Evolutionary conservation across 768 basidiomycete genomes (phyloP), one percentile per base, ranked within the genome.

Genomic region (Russula brevipes): DNA sequence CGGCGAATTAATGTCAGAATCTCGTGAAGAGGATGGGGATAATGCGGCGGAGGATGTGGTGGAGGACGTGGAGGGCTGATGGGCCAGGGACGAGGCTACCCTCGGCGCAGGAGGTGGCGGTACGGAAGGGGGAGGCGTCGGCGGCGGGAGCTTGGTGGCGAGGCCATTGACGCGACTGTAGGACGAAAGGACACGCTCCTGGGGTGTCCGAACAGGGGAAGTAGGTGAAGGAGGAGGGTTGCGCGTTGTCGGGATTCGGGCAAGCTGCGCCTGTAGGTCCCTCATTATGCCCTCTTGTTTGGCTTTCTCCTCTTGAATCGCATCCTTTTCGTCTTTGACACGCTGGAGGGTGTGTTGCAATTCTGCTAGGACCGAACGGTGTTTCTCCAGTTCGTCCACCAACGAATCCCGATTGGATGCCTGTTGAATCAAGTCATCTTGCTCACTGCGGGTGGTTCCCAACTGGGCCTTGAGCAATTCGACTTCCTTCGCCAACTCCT

Each of bases 61-160:
- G 11, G 70, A 69, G 4, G 72, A 86, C 6, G 86, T 85, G 10
- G 80, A 60, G 14, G 80, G 67, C 85, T 88, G 64, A 79, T 73
- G 61, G 78, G 79, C 14, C 78, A 78, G 68, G 84, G 88, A 57
- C 76, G 77, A 61, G 63, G 76, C 80, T 47, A 73, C 69, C 62
- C 79, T 82, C 31, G 91, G 91, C 5, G 87, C 84, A 17, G 90
- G 91, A 1, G 89, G 90, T 24, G 91, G 91, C 1, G 94, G 94
- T 11, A 91, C 83, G 38, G 89, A 81, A 0, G 94, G 94, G 11
- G 94, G 91, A 9, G 94, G 93, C 0, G 89, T 89, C 0, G 90
- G 88, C 17, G 93, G 94, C 36, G 93, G 93, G 16, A 89, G 82
- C 74, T 94, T 94, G 68, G 84, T 78, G 35, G 88, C 83, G 54